A percentile compares a stretch with the other conserved stretches of the same genome.
Conservation (phyloP, 2,329 filamentous ascomycete species). For the Lithohypha guttulata region DNA sequence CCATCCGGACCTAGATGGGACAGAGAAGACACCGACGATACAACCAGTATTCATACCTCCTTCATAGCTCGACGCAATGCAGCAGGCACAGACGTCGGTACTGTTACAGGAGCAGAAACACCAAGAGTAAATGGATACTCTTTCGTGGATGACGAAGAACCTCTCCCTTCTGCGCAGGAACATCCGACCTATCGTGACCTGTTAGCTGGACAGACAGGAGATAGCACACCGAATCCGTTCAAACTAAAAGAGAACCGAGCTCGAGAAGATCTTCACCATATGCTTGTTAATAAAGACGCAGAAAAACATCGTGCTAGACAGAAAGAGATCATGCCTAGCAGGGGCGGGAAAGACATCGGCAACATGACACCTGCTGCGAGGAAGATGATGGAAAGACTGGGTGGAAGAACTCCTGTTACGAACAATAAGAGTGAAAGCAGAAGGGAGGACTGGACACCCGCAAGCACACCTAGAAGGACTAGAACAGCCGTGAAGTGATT, state of each 20-base stretch:
- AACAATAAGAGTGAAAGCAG: slow-evolving; percentile 16
- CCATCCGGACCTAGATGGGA: slow-evolving; percentile 26
- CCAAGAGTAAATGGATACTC: slow-evolving; percentile 87
- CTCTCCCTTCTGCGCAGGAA: slow-evolving; percentile 28
- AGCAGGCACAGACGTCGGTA: slow-evolving; percentile 36
- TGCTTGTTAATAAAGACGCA: slow-evolving; percentile 62
- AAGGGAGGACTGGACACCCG: slow-evolving; percentile 33
- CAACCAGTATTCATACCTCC: slow-evolving; percentile 61
- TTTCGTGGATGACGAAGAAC: slow-evolving; percentile 71
- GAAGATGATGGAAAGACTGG: slow-evolving; percentile 31
- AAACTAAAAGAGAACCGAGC: slow-evolving; percentile 62
- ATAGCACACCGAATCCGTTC: slow-evolving; percentile 62
- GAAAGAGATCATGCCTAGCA: slow-evolving; percentile 12
- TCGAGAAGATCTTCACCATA: slow-evolving; percentile 71
- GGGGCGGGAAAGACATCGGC: slow-evolving; percentile 19
- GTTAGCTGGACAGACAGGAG: slow-evolving; percentile 29
- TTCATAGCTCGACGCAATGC: slow-evolving; percentile 58
- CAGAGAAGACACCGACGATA: slow-evolving; percentile 48
- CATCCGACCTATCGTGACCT: slow-evolving; percentile 27
- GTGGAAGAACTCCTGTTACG: slow-evolving; percentile 25
- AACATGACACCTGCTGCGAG: slow-evolving; percentile 36
- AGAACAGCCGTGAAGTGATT: slow-evolving; percentile 8
- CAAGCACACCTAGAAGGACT: slow-evolving; percentile 25
- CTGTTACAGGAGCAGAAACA: slow-evolving; percentile 59
- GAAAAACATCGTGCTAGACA: slow-evolving; percentile 17